Base-by-base conservation (phyloP, 768 basidiomycete species). In the Pleurotus pulmonarius region DNA sequence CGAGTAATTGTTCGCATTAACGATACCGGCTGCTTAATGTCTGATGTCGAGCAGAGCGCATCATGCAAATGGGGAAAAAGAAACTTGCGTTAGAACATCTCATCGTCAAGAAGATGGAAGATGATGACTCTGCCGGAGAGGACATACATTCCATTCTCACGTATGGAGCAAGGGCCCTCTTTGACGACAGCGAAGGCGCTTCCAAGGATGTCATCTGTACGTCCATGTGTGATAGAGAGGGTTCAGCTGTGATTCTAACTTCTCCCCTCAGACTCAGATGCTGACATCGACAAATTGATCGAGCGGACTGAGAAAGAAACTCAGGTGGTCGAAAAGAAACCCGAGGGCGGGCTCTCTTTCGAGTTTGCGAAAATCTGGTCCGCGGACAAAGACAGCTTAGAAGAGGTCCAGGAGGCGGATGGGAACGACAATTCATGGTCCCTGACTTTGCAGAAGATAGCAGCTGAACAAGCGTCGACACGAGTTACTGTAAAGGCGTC, bases 51-150 rank as follows among this genome's bases (percentile, higher is more conserved):
- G 16, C 63, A 96, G 94, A 97, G 65, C 88, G 88, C 45, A 98
- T 97, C 63, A 80, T 96, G 71, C 87, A 93, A 70, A 83, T 86
- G 22, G 93, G 92, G n/a, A 96, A 96, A 75, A 93, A 92, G 77
- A 98, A 98, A 69, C 81, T 98, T 25, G 88, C 93, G 12, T 76
- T 98, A 7, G 94, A 98, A 63, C 95, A 98, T 72, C 76, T 98
- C 13, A 95, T 98, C 61, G 95, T 98, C 18, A 91, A 97, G 71
- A 93, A 92, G 67, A 94, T 96, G 88, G 92, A 94, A 60, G 89
- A 92, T 55, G 90, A 90, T 45, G 85, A 84, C 37, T 71, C 70
- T 3, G 82, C 75, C 6, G 76, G 85, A 45, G 89, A 90, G 61
- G 87, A 96, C 62, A 78, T 98, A n/a, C 83, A 88, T 65, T 91